Base-by-base conservation (phyloP, 768 basidiomycete genomes). In the Hygrophoropsis aurantiaca region DNA sequence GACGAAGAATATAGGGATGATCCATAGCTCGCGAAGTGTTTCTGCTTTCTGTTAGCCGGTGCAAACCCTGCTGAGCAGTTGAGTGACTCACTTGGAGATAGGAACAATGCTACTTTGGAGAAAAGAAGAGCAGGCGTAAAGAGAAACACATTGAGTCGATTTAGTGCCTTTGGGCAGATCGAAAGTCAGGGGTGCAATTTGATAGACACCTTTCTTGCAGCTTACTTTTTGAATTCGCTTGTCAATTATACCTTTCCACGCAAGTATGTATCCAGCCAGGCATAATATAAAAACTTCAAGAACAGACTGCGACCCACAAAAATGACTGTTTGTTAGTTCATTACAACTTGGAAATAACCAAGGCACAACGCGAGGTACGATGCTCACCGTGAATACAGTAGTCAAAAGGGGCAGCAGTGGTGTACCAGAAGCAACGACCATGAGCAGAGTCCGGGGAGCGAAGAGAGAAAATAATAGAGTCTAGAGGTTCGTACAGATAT, bases 51-150 rank as follows among this genome's bases (percentile, higher is more conserved):
- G 23, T 9, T 0, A 13, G n/a, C 4, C 21, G 57, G 27, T 30
- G 13, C 6, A 13, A 30, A 30, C 7, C 13, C 41, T 24, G 26
- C 26, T 18, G 19, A 10, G 36, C 7, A 23, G 18, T 10, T n/a
- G 2, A 4, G 13, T 30, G 13, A 58, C 75, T 26, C 53, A 80
- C 87, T 80, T 62, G 94, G 93, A 0, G 87, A 81, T 34, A 94
- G 66, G 62, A 87, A 90, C 71, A 94, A 95, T 0, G 94, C 95
- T 18, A 98, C 93, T 70, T 97, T 98, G 11, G 90, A 93, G 69
- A 95, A 94, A 25, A 95, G 73, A 5, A 94, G 79, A 0, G 87
- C 85, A 0, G 90, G 88, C 0, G 89, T 91, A 70, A 97, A 97
- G 25, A 97, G 79, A 0, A 87, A 87, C 19, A 95, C 82, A 64